Evolutionary conservation across 2,329 filamentous ascomycete genomes (phyloP), one percentile per base, ranked within the genome.

Genomic region (Claviceps spartinae): DNA sequence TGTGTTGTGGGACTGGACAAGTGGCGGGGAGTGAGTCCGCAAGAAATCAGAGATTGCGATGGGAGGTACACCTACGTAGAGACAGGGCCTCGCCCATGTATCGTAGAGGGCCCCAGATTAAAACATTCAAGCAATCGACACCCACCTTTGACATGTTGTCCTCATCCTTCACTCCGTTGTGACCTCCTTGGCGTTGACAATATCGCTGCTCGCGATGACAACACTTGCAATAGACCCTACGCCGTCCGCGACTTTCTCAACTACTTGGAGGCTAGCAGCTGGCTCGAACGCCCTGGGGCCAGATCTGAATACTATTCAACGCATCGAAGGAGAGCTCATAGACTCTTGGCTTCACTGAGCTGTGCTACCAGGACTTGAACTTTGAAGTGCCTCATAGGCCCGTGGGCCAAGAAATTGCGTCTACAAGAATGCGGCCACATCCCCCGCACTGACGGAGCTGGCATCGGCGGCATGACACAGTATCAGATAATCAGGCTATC

Each of bases 201-300:
- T 22, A 22, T 22, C 22, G 62, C 70, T 3, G 62, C 63, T 9
- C 71, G 69, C 59, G 74, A 77, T 59, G 75, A 78, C 62, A 48
- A 59, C 44, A 68, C 70, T 1, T 70, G 72, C 41, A 59, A 65
- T 20, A 67, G 66, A 0, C 68, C 69, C 4, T 76, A 73, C 49
- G 72, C 73, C 5, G 67, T 72, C 58, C 67, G 72, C 24, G 73
- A 76, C 58, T 76, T 73, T 54, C 58, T 71, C 24, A 58, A 58
- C 14, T 72, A 67, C 55, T 3, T 22, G 22, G 22, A 22, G 22
- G 22, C 57, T 76, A 9, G 60, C 62, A 8, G 60, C 64, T 16
- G 73, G 72, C 20, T 62, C 76, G 55, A 60, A 62, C 0, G 65
- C 59, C 6, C 61, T 74, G 1, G 73, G 72, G 1, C 66, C 67